Evolutionary conservation across 31 red algal genomes (phyloP).

Genomic region (Odonthalia washingtoniensis): DNA sequence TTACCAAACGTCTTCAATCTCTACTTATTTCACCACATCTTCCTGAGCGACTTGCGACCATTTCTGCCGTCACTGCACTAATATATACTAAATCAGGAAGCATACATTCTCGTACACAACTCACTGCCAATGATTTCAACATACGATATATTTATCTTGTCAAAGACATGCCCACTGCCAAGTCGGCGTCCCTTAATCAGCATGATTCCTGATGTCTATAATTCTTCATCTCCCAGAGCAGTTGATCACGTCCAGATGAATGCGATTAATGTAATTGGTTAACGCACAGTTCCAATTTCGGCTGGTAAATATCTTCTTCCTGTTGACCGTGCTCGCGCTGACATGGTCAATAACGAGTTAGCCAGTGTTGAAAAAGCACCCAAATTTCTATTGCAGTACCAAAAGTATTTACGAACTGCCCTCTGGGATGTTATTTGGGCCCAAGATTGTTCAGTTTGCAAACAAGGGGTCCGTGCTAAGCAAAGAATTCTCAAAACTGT

Average conservation of each 20-base stretch:
- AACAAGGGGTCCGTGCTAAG: constrained; percentile 81
- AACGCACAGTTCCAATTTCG: constrained; percentile 13
- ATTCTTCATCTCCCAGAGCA: constrained; percentile 44
- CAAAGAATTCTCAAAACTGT: too few species aligned
- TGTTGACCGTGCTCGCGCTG: constrained; percentile 59
- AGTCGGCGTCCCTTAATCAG: constrained; percentile 62
- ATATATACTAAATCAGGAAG: constrained; percentile 75
- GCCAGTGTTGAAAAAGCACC: constrained; percentile 34
- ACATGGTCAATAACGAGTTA: constrained; percentile 52
- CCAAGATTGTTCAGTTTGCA: constrained; percentile 41
- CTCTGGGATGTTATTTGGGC: constrained; percentile 60
- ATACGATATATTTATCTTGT: constrained; percentile 65
- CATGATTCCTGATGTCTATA: constrained; percentile 46
- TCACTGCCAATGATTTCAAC: constrained; percentile 86
- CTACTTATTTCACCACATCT: constrained; percentile 60
- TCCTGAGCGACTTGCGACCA: constrained; percentile 75
- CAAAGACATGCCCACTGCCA: constrained; percentile 56
- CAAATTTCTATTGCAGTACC: constrained; percentile 36
- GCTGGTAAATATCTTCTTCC: constrained; percentile 30
- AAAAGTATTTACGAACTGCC: constrained; percentile 42
- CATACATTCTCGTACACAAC: constrained; percentile 85
- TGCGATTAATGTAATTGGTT: constrained; percentile 54
- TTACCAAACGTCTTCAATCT: constrained; percentile 54
- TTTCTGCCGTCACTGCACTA: constrained; percentile 81
- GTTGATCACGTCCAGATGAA: constrained; percentile 38